Conservation (phyloP, 257 asterid genomes). For the Salvia splendens region DNA sequence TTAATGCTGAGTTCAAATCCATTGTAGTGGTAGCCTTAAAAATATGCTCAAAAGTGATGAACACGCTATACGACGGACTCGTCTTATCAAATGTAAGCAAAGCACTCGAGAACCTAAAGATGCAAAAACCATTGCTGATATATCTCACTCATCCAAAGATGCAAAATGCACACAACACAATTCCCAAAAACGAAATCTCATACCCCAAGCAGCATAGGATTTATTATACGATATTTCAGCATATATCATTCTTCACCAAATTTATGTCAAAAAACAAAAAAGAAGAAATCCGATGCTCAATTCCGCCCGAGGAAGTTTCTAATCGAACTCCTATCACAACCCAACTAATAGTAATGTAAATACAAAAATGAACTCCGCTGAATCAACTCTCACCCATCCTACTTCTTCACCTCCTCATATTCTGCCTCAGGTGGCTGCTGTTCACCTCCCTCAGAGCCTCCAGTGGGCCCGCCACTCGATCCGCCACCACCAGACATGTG, state of each 20-base stretch:
- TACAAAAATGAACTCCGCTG: conserved; percentile 31
- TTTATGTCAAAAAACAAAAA: conserved; percentile 17
- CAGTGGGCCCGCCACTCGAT: conserved; percentile 41
- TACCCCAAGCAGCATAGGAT: neutral
- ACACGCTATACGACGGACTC: no score
- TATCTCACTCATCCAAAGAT: no score
- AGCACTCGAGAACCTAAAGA: no score
- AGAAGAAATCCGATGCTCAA: neutral
- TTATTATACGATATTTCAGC: neutral
- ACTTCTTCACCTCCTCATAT: conserved; percentile 70
- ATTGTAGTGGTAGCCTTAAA: no score
- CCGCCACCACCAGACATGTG: conserved; percentile 56
- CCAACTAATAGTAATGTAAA: conserved; percentile 18
- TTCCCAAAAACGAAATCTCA: no score
- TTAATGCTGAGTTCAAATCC: no score
- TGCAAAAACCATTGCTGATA: no score
- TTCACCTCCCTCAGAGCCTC: conserved; percentile 49
- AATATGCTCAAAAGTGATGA: no score
- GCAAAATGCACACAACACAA: no score
- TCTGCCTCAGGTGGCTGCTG: conserved; percentile 67
- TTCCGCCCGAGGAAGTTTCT: conserved; percentile 21
- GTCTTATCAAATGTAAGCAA: no score
- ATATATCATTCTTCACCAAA: conserved; percentile 27
- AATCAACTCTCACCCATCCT: conserved; percentile 3
- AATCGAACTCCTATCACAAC: conserved; percentile 22